Conservation (phyloP, 2,329 filamentous ascomycete genomes). For the Lasiodiplodia sp. region DNA sequence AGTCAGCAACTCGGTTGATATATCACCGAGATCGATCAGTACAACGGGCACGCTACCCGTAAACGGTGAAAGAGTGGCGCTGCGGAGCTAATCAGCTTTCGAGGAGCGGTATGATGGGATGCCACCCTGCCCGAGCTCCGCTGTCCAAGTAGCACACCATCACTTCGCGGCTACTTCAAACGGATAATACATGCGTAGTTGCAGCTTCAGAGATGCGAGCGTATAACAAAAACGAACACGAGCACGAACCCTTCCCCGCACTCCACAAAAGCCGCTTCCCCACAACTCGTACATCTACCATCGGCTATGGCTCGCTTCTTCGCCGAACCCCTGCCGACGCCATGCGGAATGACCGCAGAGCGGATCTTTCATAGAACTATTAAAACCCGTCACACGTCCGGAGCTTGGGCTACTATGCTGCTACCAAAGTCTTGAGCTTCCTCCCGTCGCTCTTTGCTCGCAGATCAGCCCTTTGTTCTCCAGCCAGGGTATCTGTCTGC, state of each 20-base stretch:
- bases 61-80: neutral
- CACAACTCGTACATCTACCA: neutral
- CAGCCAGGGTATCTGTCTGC: neutral
- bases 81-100: neutral
- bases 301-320: neutral
- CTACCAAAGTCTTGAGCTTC: neutral
- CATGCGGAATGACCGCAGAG: neutral
- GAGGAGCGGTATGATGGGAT: neutral
- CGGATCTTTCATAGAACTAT: neutral
- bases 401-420: neutral
- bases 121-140: neutral
- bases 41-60: neutral
- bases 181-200: neutral
- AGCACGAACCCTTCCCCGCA: neutral
- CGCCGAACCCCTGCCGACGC: neutral
- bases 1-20: constrained; percentile 21
- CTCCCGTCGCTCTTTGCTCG: neutral
- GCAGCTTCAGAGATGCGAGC: neutral
- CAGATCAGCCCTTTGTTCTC: neutral
- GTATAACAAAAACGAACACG: neutral
- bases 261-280: neutral
- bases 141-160: neutral
- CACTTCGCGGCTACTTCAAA: neutral
- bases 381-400: neutral
- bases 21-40: constrained; percentile 8